Percentiles rank a stretch among this genome's conserved stretches.
Conservation (phyloP, 306 rosid genomes). For the Erythrophleum fordii region DNA sequence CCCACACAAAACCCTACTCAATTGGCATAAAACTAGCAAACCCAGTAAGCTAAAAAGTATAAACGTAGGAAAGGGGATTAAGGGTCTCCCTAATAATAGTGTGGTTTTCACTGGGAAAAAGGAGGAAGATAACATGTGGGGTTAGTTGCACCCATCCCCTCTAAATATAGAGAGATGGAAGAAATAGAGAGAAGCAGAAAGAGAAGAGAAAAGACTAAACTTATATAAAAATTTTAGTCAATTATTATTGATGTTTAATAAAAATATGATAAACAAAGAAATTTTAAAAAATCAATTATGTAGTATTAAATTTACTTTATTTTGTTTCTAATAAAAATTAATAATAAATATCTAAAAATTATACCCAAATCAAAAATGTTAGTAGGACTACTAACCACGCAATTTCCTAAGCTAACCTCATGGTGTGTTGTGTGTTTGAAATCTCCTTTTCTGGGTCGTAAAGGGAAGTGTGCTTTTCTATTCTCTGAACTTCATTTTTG, state of each 20-base stretch:
- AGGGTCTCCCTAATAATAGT: slow-evolving; percentile 49
- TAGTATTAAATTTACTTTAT: too few relatives aligned
- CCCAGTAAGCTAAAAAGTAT: slow-evolving; percentile 34
- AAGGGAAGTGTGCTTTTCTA: slow-evolving; percentile 84
- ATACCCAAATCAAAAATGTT: not conserved
- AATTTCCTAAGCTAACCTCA: slow-evolving; percentile 87
- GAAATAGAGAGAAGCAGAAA: not conserved
- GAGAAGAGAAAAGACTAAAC: too few relatives aligned
- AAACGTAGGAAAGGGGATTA: slow-evolving; percentile 33
- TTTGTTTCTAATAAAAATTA: not conserved
- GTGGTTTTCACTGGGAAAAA: not conserved
- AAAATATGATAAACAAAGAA: too few relatives aligned
- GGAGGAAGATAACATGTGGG: not conserved
- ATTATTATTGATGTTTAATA: too few relatives aligned
- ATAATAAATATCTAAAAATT: too few relatives aligned
- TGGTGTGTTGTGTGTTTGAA: slow-evolving; percentile 65
- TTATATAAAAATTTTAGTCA: too few relatives aligned
- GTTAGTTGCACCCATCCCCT: slow-evolving; percentile 1
- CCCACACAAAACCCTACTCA: slow-evolving; percentile 63
- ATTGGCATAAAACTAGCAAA: slow-evolving; percentile 62
- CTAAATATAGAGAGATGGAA: not conserved
- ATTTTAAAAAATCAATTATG: too few relatives aligned
- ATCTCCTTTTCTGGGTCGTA: slow-evolving; percentile 96
- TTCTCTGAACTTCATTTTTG: slow-evolving; percentile 85
- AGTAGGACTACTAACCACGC: slow-evolving; percentile 74